Evolutionary conservation across 176 grass and related monocot species (phyloP).

Genomic region (Tuctoria greenei): DNA sequence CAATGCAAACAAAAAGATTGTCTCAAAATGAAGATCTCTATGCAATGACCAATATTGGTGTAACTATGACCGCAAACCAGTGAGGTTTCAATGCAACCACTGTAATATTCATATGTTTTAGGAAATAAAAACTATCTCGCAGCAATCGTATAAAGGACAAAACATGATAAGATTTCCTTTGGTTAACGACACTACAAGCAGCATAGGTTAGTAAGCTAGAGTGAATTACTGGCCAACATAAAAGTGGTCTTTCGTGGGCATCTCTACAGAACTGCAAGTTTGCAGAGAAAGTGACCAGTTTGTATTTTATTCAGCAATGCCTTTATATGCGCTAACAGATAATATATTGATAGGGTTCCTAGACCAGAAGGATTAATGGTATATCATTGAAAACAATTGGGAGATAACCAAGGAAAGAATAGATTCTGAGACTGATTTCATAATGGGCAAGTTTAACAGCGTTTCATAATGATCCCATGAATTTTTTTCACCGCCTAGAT

Average conservation of each 20-base stretch:
- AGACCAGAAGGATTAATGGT: too few species aligned
- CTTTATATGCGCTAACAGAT: too few species aligned
- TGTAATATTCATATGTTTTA: background rate
- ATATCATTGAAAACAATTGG: too few species aligned
- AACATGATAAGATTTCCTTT: constrained; percentile 1
- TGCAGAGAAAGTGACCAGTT: too few species aligned
- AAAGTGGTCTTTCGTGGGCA: background rate
- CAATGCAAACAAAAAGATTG: background rate
- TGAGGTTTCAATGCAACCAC: constrained; percentile 1
- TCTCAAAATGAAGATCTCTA: background rate
- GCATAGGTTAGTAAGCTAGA: background rate
- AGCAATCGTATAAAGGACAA: constrained; percentile 7
- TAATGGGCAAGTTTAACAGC: too few species aligned
- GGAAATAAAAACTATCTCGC: background rate
- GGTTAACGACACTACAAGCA: background rate
- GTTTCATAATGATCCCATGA: too few species aligned
- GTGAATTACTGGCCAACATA: background rate
- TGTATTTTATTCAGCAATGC: too few species aligned
- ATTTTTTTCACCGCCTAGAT: too few species aligned
- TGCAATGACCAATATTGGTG: background rate
- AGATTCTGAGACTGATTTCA: too few species aligned
- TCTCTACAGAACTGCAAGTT: background rate
- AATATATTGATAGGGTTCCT: too few species aligned
- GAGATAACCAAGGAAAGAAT: too few species aligned
- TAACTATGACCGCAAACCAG: background rate